A percentile compares a stretch with the other conserved stretches of the same genome.
phyloP scores from a whole-genome alignment of 495 filamentous ascomycete genomes.

The Niebla homalea region DNA sequence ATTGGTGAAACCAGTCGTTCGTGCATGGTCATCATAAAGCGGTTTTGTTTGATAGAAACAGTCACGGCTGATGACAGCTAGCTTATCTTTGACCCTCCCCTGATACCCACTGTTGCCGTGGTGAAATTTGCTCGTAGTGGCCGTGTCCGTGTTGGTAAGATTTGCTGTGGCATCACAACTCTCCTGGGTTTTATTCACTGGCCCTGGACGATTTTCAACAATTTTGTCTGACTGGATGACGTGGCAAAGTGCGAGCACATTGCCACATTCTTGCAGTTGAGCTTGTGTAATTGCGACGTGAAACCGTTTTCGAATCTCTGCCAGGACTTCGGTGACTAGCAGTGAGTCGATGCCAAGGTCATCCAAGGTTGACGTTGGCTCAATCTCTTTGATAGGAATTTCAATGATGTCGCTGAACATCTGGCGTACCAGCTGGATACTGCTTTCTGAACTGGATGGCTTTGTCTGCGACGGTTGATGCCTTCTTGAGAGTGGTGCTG shows the following conservation, averaged over 20 bases:
- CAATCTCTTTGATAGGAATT: slow-evolving; percentile 15
- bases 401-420: slow-evolving; percentile 21
- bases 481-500: slow-evolving; percentile 1
- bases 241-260: not conserved
- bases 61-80: not conserved
- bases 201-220: not conserved
- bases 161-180: not conserved
- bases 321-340: slow-evolving; percentile 27
- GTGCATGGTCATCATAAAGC: not conserved
- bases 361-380: slow-evolving; percentile 12
- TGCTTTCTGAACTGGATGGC: too few species aligned
- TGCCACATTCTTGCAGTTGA: not conserved
- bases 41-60: not conserved
- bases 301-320: slow-evolving; percentile 21
- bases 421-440: not conserved
- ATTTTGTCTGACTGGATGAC: not conserved
- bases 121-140: not conserved
- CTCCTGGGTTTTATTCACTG: not conserved
- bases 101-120: not conserved
- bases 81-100: not conserved
- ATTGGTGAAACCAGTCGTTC: slow-evolving; percentile 1
- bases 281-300: slow-evolving; percentile 1
- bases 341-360: slow-evolving; percentile 33
- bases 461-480: not conserved
- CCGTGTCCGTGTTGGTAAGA: not conserved